Conservation (phyloP, 2,329 filamentous ascomycete species). For the Colletotrichum sojae region DNA sequence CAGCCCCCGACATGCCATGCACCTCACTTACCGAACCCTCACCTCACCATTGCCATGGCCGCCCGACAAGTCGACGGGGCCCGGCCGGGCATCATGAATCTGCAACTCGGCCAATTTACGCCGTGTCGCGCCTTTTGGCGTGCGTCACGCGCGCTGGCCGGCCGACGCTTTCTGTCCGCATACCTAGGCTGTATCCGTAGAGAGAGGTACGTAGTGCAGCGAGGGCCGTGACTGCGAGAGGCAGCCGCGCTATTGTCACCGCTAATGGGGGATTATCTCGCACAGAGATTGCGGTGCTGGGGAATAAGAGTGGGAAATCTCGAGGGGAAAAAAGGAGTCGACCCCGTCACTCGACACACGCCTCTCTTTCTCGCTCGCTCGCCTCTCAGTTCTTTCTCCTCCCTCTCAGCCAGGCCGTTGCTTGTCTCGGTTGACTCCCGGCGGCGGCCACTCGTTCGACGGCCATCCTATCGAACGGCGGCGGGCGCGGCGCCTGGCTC, state of each 20-base stretch:
- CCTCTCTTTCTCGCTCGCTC: neutral
- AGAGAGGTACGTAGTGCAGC: too few species aligned
- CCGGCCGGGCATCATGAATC: constrained; percentile 13
- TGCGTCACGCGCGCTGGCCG: constrained; percentile 15
- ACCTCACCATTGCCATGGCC: constrained; percentile 14
- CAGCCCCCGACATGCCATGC: constrained; percentile 27
- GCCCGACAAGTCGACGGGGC: neutral
- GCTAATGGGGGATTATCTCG: too few species aligned
- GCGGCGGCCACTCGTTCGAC: constrained; percentile 19
- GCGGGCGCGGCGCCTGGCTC: constrained; percentile 4
- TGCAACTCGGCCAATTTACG: constrained; percentile 35
- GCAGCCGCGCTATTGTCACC: too few species aligned
- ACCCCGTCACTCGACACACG: neutral
- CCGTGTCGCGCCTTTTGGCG: constrained; percentile 27
- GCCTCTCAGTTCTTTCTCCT: neutral
- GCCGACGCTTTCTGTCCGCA: neutral
- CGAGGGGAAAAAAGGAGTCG: neutral
- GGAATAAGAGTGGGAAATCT: too few species aligned
- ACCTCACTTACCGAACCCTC: constrained; percentile 8
- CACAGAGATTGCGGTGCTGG: too few species aligned
- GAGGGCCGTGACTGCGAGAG: too few species aligned
- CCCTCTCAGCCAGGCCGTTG: constrained; percentile 20
- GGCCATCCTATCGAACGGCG: constrained; percentile 5
- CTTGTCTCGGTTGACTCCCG: constrained; percentile 25
- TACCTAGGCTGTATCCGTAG: too few species aligned